phyloP scores from a whole-genome alignment of 1,284 basidiomycete species.

The Puccinia hordei region DNA sequence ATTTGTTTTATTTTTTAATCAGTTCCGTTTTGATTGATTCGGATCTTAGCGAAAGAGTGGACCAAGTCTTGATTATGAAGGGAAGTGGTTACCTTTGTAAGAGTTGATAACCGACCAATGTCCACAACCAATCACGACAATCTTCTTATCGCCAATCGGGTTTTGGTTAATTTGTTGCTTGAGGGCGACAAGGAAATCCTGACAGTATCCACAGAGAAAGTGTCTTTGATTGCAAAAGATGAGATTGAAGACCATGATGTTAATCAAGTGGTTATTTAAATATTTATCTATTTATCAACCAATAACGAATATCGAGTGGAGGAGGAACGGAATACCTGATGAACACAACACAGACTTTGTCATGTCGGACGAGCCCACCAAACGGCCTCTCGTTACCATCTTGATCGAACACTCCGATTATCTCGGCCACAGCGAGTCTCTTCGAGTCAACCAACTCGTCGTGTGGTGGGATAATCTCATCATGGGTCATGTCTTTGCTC shows the following conservation, averaged over 20 bases:
- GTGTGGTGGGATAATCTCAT: too few species aligned
- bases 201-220: constrained; percentile 34
- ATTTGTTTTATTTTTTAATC: not conserved
- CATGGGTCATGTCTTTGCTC: too few species aligned
- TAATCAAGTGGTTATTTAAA: not conserved
- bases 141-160: not conserved
- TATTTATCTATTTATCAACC: not conserved
- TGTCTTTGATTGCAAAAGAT: constrained; percentile 13
- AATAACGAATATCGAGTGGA: not conserved
- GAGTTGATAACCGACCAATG: constrained; percentile 47
- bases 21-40: not conserved
- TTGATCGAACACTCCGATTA: constrained; percentile 29
- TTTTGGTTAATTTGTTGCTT: constrained; percentile 6
- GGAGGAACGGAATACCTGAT: constrained; percentile 23
- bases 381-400: constrained; percentile 35
- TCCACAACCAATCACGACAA: constrained; percentile 39
- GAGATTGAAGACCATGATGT: not conserved
- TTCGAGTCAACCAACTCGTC: constrained; percentile 30
- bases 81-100: constrained; percentile 16
- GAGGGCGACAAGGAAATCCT: constrained; percentile 16
- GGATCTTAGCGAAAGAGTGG: too few species aligned
- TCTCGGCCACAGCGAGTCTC: not conserved
- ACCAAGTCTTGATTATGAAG: not conserved
- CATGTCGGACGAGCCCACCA: constrained; percentile 29
- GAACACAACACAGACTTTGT: constrained; percentile 17